Base-by-base conservation (phyloP, 2,329 filamentous ascomycete species). In the Penicillium sp. region DNA sequence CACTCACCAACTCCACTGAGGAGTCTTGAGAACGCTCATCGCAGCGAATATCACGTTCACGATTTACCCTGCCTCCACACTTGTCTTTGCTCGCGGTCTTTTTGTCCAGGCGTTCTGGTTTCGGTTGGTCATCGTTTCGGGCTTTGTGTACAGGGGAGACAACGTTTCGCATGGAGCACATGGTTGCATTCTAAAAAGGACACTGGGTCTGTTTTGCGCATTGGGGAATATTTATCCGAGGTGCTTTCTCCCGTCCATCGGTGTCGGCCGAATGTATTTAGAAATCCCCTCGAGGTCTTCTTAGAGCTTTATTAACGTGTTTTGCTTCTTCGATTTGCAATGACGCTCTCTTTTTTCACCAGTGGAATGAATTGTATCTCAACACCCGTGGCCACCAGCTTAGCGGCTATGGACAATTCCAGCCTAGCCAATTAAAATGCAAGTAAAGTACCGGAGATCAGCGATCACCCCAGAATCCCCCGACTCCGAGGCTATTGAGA, bases 1-100 rank as follows among this genome's bases (percentile, higher is more conserved):
- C 93, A 2, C 84, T 99, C 55, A 91, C 90, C 63, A 98, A 98
- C 79, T 89, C 93, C 5, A 83, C 92, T 2, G 92, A 96, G 61
- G 90, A 94, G 56, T 83, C 81, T 14, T 78, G 77, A 70, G 40
- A 58, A 33, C 40, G 35, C 42, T 51, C 54, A 37, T 53, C 37
- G 37, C 53, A 52, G 61, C 59, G 57, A 56, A 52, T 51, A 42
- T 64, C 35, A 64, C 65, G 63, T 64, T 64, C 60, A 65, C 53
- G 65, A 68, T 30, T 22, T 33, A 54, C 45, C 45, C 37, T 40
- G 40, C 45, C 30, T 42, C 25, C 19, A 57, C 61, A 62, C 56
- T 61, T 26, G 56, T 37, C 58, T 56, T 55, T 64, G 51, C 43
- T 64, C 55, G 28, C 35, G 43, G 42, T 60, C 40, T 58, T 43